These are phyloP conservation scores for Arachis stenosperma DNA, from an alignment of 306 rosid species.

Conservation along the genomic window DNA sequence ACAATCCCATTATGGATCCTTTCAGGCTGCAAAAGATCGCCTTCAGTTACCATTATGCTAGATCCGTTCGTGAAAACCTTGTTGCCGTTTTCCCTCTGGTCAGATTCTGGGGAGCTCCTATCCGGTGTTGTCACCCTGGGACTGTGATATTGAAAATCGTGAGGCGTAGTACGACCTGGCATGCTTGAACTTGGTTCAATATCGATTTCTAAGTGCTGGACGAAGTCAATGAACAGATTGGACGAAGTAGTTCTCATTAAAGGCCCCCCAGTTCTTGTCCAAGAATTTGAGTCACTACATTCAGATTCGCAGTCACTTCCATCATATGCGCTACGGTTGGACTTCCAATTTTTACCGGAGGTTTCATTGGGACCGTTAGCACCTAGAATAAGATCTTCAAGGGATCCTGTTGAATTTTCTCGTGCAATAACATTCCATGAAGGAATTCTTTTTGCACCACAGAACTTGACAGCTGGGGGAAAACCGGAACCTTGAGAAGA, in stretches of 20 bases:
- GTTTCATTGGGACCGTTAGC: conserved; percentile 40
- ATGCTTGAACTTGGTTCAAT: conserved; percentile 57
- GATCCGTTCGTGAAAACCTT: conserved; percentile 49
- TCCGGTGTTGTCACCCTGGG: conserved; percentile 63
- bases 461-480: conserved; percentile 45
- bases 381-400: conserved; percentile 62
- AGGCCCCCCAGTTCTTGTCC: conserved; percentile 98
- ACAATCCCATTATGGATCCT: conserved; percentile 78
- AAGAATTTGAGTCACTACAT: conserved; percentile 61
- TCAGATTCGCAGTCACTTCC: conserved; percentile 89
- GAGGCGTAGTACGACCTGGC: conserved; percentile 46
- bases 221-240: conserved; percentile 71
- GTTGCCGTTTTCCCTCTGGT: conserved; percentile 53
- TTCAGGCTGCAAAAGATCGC: conserved; percentile 96
- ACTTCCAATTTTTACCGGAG: conserved; percentile 48
- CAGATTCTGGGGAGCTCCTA: conserved; percentile 55
- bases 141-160: conserved; percentile 48
- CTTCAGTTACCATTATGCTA: conserved; percentile 81
- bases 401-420: conserved; percentile 90
- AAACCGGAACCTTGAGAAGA: conserved; percentile 53
- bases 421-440: conserved; percentile 96
- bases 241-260: conserved; percentile 93
- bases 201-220: conserved; percentile 72
- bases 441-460: conserved; percentile 86
- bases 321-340: conserved; percentile 59